Base-by-base conservation (phyloP, 768 basidiomycete species). In the Hygrophoropsis aurantiaca region DNA sequence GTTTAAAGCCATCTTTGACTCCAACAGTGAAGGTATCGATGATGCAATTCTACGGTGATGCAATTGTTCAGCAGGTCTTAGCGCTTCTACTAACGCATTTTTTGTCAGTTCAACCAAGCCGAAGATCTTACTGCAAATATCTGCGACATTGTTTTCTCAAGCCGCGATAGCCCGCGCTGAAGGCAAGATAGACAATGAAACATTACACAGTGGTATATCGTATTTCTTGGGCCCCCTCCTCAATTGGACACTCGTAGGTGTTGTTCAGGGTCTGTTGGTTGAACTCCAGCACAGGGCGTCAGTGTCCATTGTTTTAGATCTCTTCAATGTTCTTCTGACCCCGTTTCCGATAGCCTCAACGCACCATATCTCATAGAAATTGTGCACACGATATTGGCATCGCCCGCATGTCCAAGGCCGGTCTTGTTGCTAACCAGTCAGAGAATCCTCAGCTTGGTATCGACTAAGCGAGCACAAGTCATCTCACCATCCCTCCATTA, bases 1-100 rank as follows among this genome's bases (percentile, higher is more conserved):
- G 90, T 81, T 75, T 54, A 90, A 88, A 57, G 84, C 86, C 0
- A 69, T 92, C 21, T 91, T 91, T 60, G 87, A 90, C 58, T 81
- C 71, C 40, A 69, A 70, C 49, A 89, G 80, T 52, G 90, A 91
- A 60, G 90, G 90, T 1, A 90, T 92, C 21, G 90, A 91, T 54
- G 90, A 92, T 56, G 82, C 78, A 11, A 86, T 89, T 46, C 68
- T 86, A 20, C 72, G 83, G 84, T 82, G 64, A 54, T 46, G 41
- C 44, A 21, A 16, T 38, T 3, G 11, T 32, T 27, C 24, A 19
- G 16, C n/a, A 27, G n/a, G 7, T 32, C 19, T 11, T 40, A 21
- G 25, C 34, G 38, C 27, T 30, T 5, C 5, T 7, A 19, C 11
- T 37, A 15, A 18, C 42, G 53, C n/a, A 56, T 51, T 35, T 9